phyloP scores from a whole-genome alignment of 2,329 filamentous ascomycete genomes.

The Ophiocordyceps camponoti-saundersi region DNA sequence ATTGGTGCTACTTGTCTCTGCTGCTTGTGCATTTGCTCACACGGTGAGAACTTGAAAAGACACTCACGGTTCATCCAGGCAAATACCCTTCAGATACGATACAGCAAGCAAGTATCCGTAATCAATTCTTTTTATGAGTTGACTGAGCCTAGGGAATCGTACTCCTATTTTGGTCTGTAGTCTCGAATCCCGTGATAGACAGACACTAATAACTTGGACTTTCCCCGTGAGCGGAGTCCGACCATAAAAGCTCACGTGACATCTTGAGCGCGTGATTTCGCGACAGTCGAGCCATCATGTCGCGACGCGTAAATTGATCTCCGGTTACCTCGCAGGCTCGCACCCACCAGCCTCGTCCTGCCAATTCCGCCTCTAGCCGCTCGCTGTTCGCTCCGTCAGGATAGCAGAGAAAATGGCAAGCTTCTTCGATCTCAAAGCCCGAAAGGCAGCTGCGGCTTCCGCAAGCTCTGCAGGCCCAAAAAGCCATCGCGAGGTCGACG shows the following conservation, averaged over 20 bases:
- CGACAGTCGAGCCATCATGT: neutral
- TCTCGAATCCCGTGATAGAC: too few relatives aligned
- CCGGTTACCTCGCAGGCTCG: neutral
- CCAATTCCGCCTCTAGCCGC: neutral
- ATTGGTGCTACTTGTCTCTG: too few relatives aligned
- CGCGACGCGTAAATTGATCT: conserved; percentile 15
- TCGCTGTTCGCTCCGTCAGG: neutral
- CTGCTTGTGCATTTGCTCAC: too few relatives aligned
- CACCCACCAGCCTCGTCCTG: neutral
- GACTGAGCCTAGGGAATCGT: too few relatives aligned
- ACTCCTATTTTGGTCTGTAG: too few relatives aligned
- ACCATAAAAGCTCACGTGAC: neutral
- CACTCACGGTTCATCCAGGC: too few relatives aligned
- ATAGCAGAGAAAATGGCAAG: conserved; percentile 45
- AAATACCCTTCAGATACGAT: too few relatives aligned
- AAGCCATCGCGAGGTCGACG: conserved; percentile 39
- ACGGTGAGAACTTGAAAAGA: too few relatives aligned
- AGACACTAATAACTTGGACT: too few relatives aligned
- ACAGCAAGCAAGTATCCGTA: too few relatives aligned
- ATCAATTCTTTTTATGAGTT: too few relatives aligned
- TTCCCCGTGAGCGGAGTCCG: neutral
- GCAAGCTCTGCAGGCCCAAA: conserved; percentile 49
- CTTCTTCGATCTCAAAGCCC: conserved; percentile 92
- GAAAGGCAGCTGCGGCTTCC: conserved; percentile 57
- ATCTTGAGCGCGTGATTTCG: neutral